These are phyloP conservation scores for Pseudohalonectria lignicola DNA, from an alignment of 2,329 filamentous ascomycete species.

Conservation along the genomic window DNA sequence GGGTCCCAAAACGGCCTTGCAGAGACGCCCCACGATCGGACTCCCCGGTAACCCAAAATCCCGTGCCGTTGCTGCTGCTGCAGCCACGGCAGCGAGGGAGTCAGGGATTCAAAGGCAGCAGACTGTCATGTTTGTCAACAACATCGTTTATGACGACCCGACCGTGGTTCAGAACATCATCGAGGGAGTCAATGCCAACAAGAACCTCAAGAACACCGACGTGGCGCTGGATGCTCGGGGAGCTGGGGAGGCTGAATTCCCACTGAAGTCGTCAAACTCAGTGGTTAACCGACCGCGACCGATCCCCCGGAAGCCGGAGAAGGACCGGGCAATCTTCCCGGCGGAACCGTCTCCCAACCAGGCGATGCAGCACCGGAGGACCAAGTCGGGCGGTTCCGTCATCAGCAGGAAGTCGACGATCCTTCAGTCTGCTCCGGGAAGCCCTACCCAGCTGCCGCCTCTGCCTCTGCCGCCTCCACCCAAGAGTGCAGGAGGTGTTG, in stretches of 20 bases:
- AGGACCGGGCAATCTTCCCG: constrained; percentile 35
- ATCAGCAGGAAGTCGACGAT: constrained; percentile 32
- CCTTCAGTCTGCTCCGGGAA: constrained; percentile 29
- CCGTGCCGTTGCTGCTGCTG: constrained; percentile 5
- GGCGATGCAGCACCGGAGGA: constrained; percentile 29
- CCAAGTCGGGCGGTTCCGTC: constrained; percentile 37
- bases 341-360: constrained; percentile 25
- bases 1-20: constrained; percentile 25
- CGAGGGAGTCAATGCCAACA: constrained; percentile 23
- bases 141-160: constrained; percentile 44
- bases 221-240: no score
- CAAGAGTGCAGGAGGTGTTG: constrained; percentile 22
- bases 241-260: background rate
- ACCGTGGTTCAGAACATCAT: constrained; percentile 36
- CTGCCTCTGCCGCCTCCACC: constrained; percentile 40
- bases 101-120: constrained; percentile 20
- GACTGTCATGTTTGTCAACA: constrained; percentile 45
- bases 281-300: constrained; percentile 45
- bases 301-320: constrained; percentile 36
- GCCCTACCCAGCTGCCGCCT: constrained; percentile 37
- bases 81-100: constrained; percentile 3
- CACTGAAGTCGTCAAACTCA: constrained; percentile 17
- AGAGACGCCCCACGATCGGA: constrained; percentile 32
- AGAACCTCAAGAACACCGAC: constrained; percentile 7
- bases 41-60: constrained; percentile 36